These are phyloP conservation scores for Dichotomopilus funicola DNA, from an alignment of 2,329 filamentous ascomycete genomes.

Conservation along the genomic window DNA sequence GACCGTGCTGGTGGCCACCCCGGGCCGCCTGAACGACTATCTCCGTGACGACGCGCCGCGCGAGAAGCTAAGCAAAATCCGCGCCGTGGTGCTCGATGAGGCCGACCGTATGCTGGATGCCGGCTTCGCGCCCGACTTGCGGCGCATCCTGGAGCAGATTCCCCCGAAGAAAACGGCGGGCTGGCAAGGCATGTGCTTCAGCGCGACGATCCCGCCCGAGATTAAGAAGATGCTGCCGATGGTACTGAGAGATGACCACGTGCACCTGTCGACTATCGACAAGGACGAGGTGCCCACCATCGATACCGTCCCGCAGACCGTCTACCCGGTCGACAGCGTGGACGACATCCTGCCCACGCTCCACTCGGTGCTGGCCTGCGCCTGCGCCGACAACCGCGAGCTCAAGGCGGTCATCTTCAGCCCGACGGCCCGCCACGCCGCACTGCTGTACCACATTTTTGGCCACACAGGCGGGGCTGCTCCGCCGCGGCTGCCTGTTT, in stretches of 20 bases:
- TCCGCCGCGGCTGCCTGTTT: conserved; percentile 37
- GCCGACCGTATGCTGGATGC: conserved; percentile 77
- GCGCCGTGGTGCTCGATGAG: conserved; percentile 78
- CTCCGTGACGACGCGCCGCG: conserved; percentile 62
- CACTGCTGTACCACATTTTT: conserved; percentile 44
- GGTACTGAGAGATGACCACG: conserved; percentile 65
- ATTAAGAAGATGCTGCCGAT: conserved; percentile 66
- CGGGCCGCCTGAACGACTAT: conserved; percentile 72
- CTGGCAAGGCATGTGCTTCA: conserved; percentile 73
- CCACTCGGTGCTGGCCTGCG: conserved; percentile 48
- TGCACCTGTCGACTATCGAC: conserved; percentile 73
- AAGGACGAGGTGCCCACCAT: conserved; percentile 72
- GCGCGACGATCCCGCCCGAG: conserved; percentile 73
- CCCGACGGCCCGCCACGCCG: conserved; percentile 50
- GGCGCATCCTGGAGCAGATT: conserved; percentile 67
- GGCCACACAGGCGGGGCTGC: conserved; percentile 25
- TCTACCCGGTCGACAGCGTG: conserved; percentile 62
- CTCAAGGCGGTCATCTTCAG: conserved; percentile 87
- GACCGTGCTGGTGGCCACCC: conserved; percentile 75
- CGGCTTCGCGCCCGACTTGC: conserved; percentile 73
- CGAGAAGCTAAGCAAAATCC: conserved; percentile 59
- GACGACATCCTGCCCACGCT: conserved; percentile 58
- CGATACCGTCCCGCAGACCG: conserved; percentile 65
- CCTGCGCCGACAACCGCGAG: conserved; percentile 35
- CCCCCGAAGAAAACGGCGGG: conserved; percentile 55